Evolutionary conservation across 2,329 filamentous ascomycete genomes (phyloP).

Genomic region (Xylaria sp.): DNA sequence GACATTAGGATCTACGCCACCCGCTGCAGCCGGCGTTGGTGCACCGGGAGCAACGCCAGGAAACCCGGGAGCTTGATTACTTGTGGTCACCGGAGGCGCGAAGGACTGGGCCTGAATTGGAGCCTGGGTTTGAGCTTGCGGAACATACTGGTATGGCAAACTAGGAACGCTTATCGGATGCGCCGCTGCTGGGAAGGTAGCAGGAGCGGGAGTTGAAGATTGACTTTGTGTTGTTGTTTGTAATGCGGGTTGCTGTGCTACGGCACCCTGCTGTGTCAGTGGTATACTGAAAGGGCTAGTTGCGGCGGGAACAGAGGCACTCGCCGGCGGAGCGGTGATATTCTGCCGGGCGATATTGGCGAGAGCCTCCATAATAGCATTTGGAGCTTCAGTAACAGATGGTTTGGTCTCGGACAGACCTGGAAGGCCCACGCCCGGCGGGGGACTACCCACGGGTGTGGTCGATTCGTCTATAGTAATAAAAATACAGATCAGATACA

Average conservation of each 20-base stretch:
- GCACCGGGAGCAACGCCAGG: slow-evolving; percentile 52
- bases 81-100: slow-evolving; percentile 49
- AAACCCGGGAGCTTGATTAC: slow-evolving; percentile 54
- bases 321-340: slow-evolving; percentile 60
- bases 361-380: slow-evolving; percentile 80
- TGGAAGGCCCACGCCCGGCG: slow-evolving; percentile 56
- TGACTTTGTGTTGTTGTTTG: slow-evolving; percentile 46
- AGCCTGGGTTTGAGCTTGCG: slow-evolving; percentile 54
- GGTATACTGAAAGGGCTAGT: slow-evolving; percentile 45
- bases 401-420: slow-evolving; percentile 49
- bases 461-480: slow-evolving; percentile 73
- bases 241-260: slow-evolving; percentile 42
- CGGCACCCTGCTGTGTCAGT: slow-evolving; percentile 41
- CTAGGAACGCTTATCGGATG: slow-evolving; percentile 70
- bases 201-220: slow-evolving; percentile 48
- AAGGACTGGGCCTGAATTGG: slow-evolving; percentile 51
- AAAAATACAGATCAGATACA: slow-evolving; percentile 55
- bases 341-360: slow-evolving; percentile 85
- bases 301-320: slow-evolving; percentile 55
- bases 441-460: slow-evolving; percentile 75
- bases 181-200: slow-evolving; percentile 57
- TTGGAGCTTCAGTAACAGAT: slow-evolving; percentile 57
- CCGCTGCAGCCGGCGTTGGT: slow-evolving; percentile 50
- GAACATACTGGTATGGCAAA: slow-evolving; percentile 60
- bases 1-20: slow-evolving; percentile 64